Conservation (phyloP, 2,329 filamentous ascomycete genomes). For the Aaosphaeria pasadenensis region DNA sequence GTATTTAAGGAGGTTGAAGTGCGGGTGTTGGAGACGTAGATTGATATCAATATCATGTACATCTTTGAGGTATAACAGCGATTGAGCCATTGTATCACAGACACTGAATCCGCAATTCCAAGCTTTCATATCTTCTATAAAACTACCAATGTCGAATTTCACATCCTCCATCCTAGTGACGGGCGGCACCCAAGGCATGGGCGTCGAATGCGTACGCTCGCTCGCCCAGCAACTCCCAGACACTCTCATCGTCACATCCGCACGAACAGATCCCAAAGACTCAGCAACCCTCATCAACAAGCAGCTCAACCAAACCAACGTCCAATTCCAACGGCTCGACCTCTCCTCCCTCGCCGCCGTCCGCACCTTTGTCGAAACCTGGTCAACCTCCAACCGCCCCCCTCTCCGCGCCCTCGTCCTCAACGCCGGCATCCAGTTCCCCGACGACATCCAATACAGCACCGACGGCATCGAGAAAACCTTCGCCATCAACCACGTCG, state of each 20-base stretch:
- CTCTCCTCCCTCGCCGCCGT: constrained; percentile 41
- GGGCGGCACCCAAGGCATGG: constrained; percentile 24
- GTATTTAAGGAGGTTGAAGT: neutral
- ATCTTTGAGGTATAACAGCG: neutral
- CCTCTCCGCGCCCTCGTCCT: constrained; percentile 47
- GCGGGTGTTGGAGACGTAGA: neutral
- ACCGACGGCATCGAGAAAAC: constrained; percentile 46
- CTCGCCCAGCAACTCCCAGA: constrained; percentile 12
- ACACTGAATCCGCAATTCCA: neutral
- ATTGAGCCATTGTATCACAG: neutral
- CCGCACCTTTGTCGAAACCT: constrained; percentile 42
- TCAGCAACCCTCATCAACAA: constrained; percentile 45
- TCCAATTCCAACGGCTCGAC: constrained; percentile 44
- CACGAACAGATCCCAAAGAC: constrained; percentile 40
- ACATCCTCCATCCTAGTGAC: constrained; percentile 25
- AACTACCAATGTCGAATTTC: constrained; percentile 13
- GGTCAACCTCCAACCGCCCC: constrained; percentile 32
- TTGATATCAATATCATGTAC: neutral
- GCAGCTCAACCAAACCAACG: constrained; percentile 39
- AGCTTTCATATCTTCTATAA: neutral
- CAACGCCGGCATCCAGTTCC: constrained; percentile 50
- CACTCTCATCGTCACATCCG: constrained; percentile 16
- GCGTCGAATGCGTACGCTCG: constrained; percentile 1
- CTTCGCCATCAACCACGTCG: constrained; percentile 51
- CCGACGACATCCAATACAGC: constrained; percentile 31